A percentile compares a stretch with the other conserved stretches of the same genome.
Conservation (phyloP, 2,329 filamentous ascomycete genomes). For the Phialemoniopsis sp. region DNA sequence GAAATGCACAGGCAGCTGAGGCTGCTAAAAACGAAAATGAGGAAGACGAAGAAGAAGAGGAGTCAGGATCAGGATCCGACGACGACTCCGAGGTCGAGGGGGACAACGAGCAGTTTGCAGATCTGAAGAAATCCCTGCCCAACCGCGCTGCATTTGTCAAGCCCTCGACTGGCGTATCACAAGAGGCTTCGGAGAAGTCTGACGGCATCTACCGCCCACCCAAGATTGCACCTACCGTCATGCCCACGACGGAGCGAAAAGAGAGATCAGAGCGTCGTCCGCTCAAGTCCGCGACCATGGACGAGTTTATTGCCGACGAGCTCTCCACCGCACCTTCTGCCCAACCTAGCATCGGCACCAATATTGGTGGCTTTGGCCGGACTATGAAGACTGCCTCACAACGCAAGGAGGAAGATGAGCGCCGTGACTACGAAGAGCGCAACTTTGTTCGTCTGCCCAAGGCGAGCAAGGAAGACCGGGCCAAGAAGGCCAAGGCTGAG, state of each 20-base stretch:
- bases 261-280: slow-evolving; percentile 59
- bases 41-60: slow-evolving; percentile 18
- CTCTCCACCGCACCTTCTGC: slow-evolving; percentile 77
- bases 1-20: slow-evolving; percentile 29
- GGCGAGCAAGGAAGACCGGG: slow-evolving; percentile 80
- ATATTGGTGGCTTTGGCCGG: slow-evolving; percentile 75
- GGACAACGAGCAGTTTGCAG: slow-evolving; percentile 21
- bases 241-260: slow-evolving; percentile 66
- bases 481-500: slow-evolving; percentile 55
- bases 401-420: slow-evolving; percentile 72
- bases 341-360: slow-evolving; percentile 88
- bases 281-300: slow-evolving; percentile 76
- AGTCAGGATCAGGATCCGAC: slow-evolving; percentile 23
- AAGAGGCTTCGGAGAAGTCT: slow-evolving; percentile 24
- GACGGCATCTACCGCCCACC: slow-evolving; percentile 86
- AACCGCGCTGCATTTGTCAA: slow-evolving; percentile 30
- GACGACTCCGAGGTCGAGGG: slow-evolving; percentile 27
- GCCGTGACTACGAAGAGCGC: slow-evolving; percentile 82
- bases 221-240: slow-evolving; percentile 78
- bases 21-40: slow-evolving; percentile 27
- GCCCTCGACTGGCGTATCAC: slow-evolving; percentile 13
- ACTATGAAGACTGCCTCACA: slow-evolving; percentile 74
- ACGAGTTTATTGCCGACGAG: slow-evolving; percentile 87
- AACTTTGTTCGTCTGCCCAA: slow-evolving; percentile 87
- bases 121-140: slow-evolving; percentile 28